phyloP scores from a whole-genome alignment of 1,284 basidiomycete species.

The Leccinum brunneo-olivaceum region DNA sequence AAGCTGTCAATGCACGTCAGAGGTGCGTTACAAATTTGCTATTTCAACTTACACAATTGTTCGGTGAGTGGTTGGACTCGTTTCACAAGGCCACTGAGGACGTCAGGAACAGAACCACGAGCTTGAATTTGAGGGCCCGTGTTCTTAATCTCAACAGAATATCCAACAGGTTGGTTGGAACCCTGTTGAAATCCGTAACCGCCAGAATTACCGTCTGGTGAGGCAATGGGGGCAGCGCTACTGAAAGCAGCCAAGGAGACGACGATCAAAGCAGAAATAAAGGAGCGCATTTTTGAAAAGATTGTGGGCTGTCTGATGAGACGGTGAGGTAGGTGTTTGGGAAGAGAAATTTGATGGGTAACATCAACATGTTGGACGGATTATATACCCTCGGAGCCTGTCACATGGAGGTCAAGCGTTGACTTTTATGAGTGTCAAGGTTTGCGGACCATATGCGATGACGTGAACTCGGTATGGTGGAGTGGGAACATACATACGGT shows the following conservation, averaged over 20 bases:
- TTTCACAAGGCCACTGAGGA: slow-evolving; percentile 24
- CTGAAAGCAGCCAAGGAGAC: slow-evolving; percentile 31
- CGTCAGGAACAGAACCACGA: slow-evolving; percentile 15
- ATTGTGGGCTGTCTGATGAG: slow-evolving; percentile 31
- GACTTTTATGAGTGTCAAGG: background rate
- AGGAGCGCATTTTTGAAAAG: slow-evolving; percentile 44
- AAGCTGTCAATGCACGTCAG: slow-evolving; percentile 22
- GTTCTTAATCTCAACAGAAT: too few relatives aligned
- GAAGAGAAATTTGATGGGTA: slow-evolving; percentile 13
- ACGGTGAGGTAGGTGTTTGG: slow-evolving; percentile 3
- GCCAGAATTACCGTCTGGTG: too few relatives aligned
- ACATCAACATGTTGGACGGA: background rate
- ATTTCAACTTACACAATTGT: slow-evolving; percentile 29
- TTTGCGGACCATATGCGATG: slow-evolving; percentile 6
- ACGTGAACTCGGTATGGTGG: slow-evolving; percentile 4
- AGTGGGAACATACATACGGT: slow-evolving; percentile 7
- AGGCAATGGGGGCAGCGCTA: slow-evolving; percentile 15
- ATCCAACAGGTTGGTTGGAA: too few relatives aligned
- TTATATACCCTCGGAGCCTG: slow-evolving; percentile 19
- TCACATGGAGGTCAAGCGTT: background rate
- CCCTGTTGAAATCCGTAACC: too few relatives aligned
- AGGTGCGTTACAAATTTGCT: background rate
- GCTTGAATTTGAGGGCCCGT: background rate
- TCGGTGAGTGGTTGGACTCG: slow-evolving; percentile 22
- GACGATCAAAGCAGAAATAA: slow-evolving; percentile 35